These are phyloP conservation scores for Chenopodium formosanum DNA, from an alignment of 148 eudicot species.

Conservation along the genomic window DNA sequence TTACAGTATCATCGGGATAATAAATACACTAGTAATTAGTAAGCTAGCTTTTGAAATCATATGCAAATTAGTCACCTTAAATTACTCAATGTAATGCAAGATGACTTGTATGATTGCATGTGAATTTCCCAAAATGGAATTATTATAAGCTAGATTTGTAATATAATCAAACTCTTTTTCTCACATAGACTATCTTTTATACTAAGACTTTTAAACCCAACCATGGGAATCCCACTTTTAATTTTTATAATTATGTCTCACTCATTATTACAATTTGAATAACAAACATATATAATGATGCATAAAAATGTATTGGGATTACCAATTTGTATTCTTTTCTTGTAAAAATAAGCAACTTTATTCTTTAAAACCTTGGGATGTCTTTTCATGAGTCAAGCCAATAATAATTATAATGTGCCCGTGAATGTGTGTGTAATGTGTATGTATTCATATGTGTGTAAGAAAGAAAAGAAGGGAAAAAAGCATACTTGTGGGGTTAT, in stretches of 20 bases:
- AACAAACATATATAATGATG: background rate
- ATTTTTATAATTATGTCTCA: background rate
- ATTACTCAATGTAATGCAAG: too few relatives aligned
- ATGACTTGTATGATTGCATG: constrained; percentile 8
- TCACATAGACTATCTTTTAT: background rate
- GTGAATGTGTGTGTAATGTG: constrained; percentile 22
- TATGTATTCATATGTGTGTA: constrained; percentile 1
- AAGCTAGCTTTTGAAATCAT: too few relatives aligned
- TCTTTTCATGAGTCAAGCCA: constrained; percentile 24
- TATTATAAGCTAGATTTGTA: background rate
- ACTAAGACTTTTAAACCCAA: constrained; percentile 2
- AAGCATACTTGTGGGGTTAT: constrained; percentile 23
- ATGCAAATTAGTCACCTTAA: too few relatives aligned
- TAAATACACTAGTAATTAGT: too few relatives aligned
- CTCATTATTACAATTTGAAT: constrained; percentile 17
- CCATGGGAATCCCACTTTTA: constrained; percentile 14
- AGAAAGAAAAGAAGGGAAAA: constrained; percentile 6
- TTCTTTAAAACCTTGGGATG: background rate
- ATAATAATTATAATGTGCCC: constrained; percentile 19
- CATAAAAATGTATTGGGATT: background rate
- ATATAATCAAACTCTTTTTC: background rate
- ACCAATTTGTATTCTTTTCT: background rate
- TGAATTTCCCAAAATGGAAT: constrained; percentile 6
- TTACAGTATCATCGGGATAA: too few relatives aligned
- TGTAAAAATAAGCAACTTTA: background rate